Conservation (phyloP, 495 filamentous ascomycete genomes). For the Lasiosphaeris hirsuta region DNA sequence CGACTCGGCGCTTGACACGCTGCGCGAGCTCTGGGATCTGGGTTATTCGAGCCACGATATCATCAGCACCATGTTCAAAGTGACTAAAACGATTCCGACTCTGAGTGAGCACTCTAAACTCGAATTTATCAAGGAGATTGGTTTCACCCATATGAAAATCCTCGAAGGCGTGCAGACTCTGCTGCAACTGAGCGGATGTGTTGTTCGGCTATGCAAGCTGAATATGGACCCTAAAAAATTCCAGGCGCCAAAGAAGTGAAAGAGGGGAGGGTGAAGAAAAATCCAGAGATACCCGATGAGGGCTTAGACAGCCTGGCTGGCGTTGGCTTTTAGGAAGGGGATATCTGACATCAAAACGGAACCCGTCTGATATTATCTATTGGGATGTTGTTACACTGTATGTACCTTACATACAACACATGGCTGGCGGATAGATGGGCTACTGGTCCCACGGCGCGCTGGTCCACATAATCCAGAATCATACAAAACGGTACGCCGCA, state of each 20-base stretch:
- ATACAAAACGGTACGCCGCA: neutral
- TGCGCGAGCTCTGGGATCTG: constrained; percentile 90
- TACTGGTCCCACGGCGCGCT: too few relatives aligned
- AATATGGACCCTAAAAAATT: constrained; percentile 95
- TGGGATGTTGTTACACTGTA: too few relatives aligned
- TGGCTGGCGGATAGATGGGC: too few relatives aligned
- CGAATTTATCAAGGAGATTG: constrained; percentile 96
- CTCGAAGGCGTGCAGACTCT: constrained; percentile 94
- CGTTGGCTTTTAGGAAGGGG: too few relatives aligned
- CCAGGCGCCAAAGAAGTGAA: constrained; percentile 44
- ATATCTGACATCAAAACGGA: too few relatives aligned
- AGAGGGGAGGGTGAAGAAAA: neutral
- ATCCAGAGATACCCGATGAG: constrained; percentile 9
- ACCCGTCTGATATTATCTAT: too few relatives aligned
- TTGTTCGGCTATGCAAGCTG: constrained; percentile 84
- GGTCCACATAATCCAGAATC: neutral
- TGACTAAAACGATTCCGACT: constrained; percentile 89
- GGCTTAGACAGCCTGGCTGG: too few relatives aligned
- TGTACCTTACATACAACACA: too few relatives aligned
- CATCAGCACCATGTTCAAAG: constrained; percentile 97
- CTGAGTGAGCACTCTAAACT: constrained; percentile 91
- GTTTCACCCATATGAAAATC: constrained; percentile 99
- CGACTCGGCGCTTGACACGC: constrained; percentile 76
- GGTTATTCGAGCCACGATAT: constrained; percentile 97
- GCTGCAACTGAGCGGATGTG: constrained; percentile 86